Base-by-base conservation (phyloP, 495 filamentous ascomycete species). In the Tuber aestivum region DNA sequence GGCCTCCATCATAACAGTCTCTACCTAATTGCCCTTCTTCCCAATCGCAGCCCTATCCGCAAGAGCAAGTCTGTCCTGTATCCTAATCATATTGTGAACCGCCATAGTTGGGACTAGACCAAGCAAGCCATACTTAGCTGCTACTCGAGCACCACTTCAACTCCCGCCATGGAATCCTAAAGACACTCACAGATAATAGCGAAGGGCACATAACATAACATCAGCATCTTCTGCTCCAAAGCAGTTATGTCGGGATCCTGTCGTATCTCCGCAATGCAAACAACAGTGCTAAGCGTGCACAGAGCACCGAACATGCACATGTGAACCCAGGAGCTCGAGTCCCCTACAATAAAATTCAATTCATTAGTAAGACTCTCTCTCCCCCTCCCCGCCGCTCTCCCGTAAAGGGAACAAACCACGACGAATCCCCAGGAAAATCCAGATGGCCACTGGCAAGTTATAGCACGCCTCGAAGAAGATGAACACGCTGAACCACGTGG, bases 401-500 rank as follows among this genome's bases (percentile, higher is more conserved):
- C 14, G 27, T 2, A 3, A 44, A n/a, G 27, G 38, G 14, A 40
- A 10, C 40, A 32, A n/a, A 79, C 78, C 61, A 18, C 70, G 74
- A 16, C 70, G 72, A 12, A 79, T 20, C 16, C 72, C 78, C n/a
- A 75, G 48, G 41, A 79, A 48, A 48, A 79, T 75, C 78, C 78
- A 82, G 7, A 79, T 41, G 12, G 80, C 81, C 41, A 71, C 81
- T 4, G 81, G 81, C 12, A 82, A 45, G 73, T 80, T 74, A 50
- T 82, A 82, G 1, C 75, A 50, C 5, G 77, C 72, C 71, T 82
- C 81, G 12, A 82, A 21, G 0, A 56, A 37, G 45, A 75, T 1
- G 41, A 82, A 77, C 44, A 72, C 69, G 27, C 71, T 56, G 45
- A 82, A 82, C 80, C 80, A 82, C 38, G 81, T 73, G 65, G 81